These are phyloP conservation scores for Trematosphaeria pertusa DNA, from an alignment of 2,329 filamentous ascomycete genomes.

Conservation along the genomic window DNA sequence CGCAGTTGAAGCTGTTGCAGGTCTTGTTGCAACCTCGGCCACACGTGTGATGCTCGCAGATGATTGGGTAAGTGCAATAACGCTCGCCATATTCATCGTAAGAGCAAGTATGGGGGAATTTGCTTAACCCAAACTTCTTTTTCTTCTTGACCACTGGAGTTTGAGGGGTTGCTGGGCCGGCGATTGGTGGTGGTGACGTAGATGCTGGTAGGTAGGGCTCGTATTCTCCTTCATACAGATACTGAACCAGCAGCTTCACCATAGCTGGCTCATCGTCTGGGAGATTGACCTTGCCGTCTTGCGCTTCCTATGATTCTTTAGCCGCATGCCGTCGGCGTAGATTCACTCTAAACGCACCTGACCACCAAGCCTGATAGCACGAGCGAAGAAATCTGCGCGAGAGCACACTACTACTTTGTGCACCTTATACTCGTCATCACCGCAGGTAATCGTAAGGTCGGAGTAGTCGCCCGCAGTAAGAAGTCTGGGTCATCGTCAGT, in stretches of 20 bases:
- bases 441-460: slow-evolving; percentile 20
- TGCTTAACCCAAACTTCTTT: no score
- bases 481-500: no score
- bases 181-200: no score
- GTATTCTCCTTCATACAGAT: slow-evolving; percentile 20
- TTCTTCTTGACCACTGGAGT: no score
- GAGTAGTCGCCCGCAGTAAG: slow-evolving; percentile 10
- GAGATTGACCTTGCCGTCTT: slow-evolving; percentile 4
- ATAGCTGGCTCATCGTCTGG: slow-evolving; percentile 13
- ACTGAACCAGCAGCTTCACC: slow-evolving; percentile 17
- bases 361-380: slow-evolving; percentile 15
- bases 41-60: background rate
- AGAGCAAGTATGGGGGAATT: background rate
- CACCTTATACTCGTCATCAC: slow-evolving; percentile 11
- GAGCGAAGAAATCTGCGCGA: slow-evolving; percentile 14
- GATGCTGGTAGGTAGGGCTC: background rate
- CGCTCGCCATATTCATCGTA: background rate
- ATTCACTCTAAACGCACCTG: no score
- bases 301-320: slow-evolving; percentile 12
- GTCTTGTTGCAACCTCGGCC: background rate
- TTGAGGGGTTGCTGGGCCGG: background rate
- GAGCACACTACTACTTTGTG: slow-evolving; percentile 22
- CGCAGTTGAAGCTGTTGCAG: background rate
- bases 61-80: background rate
- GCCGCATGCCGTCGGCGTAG: no score